Conservation (phyloP, 1,284 basidiomycete species). For the Inonotus hispidus region DNA sequence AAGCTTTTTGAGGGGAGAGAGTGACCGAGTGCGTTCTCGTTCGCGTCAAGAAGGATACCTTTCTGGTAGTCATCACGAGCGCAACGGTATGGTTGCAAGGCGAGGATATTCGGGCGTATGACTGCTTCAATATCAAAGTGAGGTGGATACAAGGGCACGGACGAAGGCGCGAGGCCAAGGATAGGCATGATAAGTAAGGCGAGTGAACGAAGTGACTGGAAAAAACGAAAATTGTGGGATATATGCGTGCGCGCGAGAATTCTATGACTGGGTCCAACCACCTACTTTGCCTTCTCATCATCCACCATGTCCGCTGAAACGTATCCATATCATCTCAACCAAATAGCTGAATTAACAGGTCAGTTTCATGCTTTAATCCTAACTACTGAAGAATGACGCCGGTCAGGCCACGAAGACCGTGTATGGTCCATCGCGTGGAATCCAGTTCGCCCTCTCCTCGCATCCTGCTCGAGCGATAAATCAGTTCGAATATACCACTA, state of each 20-base stretch:
- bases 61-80: conserved; percentile 94
- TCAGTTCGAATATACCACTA: conserved; percentile 85
- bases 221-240: neutral
- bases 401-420: conserved; percentile 74
- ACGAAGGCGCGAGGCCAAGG: conserved; percentile 36
- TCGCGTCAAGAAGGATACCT: conserved; percentile 96
- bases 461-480: conserved; percentile 94
- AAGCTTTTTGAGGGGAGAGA: conserved; percentile 48
- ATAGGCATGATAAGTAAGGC: conserved; percentile 37
- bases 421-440: conserved; percentile 95
- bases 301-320: neutral
- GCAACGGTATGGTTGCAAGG: conserved; percentile 90
- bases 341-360: conserved; percentile 19
- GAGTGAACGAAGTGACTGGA: neutral
- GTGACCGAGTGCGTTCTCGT: conserved; percentile 93
- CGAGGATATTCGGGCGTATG: conserved; percentile 90
- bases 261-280: neutral
- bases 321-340: conserved; percentile 6
- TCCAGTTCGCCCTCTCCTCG: conserved; percentile 74
- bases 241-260: neutral
- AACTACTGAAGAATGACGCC: neutral
- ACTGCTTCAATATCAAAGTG: conserved; percentile 83
- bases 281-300: no score
- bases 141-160: conserved; percentile 49
- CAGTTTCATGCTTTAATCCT: neutral